phyloP scores from a whole-genome alignment of 2,329 filamentous ascomycete species.

The Ampelomyces quisqualis region DNA sequence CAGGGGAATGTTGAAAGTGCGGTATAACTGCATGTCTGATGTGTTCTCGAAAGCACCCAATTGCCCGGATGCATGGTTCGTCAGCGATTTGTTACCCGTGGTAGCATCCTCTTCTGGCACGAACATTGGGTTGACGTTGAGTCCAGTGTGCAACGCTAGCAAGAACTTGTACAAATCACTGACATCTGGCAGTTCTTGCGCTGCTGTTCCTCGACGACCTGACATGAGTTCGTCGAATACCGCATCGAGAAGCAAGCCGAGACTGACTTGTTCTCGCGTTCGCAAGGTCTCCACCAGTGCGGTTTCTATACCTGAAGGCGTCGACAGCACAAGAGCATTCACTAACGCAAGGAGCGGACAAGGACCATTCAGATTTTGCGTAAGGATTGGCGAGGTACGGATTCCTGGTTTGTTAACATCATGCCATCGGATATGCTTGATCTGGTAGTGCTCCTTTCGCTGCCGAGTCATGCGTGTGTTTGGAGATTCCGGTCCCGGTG shows the following conservation, averaged over 20 bases:
- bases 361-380: slow-evolving; percentile 92
- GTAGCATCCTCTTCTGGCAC: slow-evolving; percentile 55
- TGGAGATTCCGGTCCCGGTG: slow-evolving; percentile 43
- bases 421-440: slow-evolving; percentile 87
- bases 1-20: slow-evolving; percentile 82
- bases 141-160: slow-evolving; percentile 85
- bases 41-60: slow-evolving; percentile 86
- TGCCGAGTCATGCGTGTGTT: slow-evolving; percentile 47
- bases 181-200: slow-evolving; percentile 74
- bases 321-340: slow-evolving; percentile 85
- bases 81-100: slow-evolving; percentile 37
- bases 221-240: slow-evolving; percentile 94
- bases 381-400: slow-evolving; percentile 79
- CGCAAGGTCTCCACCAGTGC: slow-evolving; percentile 75
- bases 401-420: slow-evolving; percentile 64
- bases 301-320: slow-evolving; percentile 65
- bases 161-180: slow-evolving; percentile 85
- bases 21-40: slow-evolving; percentile 84
- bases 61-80: slow-evolving; percentile 45
- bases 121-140: slow-evolving; percentile 96
- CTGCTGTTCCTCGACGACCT: slow-evolving; percentile 64
- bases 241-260: slow-evolving; percentile 81
- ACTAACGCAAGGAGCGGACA: slow-evolving; percentile 91
- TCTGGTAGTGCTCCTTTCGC: slow-evolving; percentile 78
- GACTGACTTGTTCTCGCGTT: slow-evolving; percentile 81